Base-by-base conservation (phyloP, 768 basidiomycete species). In the Porpolomopsis calyptriformis region DNA sequence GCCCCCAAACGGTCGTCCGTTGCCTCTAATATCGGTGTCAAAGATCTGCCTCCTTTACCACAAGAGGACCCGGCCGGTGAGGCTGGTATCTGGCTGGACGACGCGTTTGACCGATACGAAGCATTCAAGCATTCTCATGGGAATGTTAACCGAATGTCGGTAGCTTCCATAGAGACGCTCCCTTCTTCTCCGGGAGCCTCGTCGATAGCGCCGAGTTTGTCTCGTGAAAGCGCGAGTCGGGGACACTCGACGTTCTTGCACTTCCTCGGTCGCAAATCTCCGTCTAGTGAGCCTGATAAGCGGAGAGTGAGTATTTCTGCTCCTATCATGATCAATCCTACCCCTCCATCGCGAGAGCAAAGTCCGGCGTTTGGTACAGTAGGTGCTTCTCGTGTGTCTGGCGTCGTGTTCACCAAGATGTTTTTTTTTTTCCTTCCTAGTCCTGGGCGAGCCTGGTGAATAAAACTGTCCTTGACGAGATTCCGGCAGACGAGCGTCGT, bases 361-460 rank as follows among this genome's bases (percentile, higher is more conserved):
- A 80, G 76, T 57, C 75, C 81, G 4, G 73, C 72, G 4, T 89
- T 91, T 58, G 82, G 84, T 27, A 74, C 72, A 47, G 84, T 84
- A 56, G 48, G 71, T 64, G 43, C 45, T 49, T 20, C 47, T 24
- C 18, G 12, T 31, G 23, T 33, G 7, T 40, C 37, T 29, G 22
- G 18, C 48, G 18, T 33, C 20, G n/a, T 38, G 42, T 46, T 22
- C 18, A 6, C 22, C 29, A 34, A 39, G 35, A 18, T 4, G 41
- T 33, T 40, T 42, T 47, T 47, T 11, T 48, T 24, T 27, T n/a
- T n/a, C n/a, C 29, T 24, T 36, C 49, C 19, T 42, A 91, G 77
- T 91, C 90, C 0, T 98, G 94, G 94, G 82, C 88, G 6, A 94
- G 91, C 60, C 65, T 97, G 41, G 82, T 97, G 0, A 87, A 96